Conservation (phyloP, 805 yeast genomes). For the Candida arabinofermentans region DNA sequence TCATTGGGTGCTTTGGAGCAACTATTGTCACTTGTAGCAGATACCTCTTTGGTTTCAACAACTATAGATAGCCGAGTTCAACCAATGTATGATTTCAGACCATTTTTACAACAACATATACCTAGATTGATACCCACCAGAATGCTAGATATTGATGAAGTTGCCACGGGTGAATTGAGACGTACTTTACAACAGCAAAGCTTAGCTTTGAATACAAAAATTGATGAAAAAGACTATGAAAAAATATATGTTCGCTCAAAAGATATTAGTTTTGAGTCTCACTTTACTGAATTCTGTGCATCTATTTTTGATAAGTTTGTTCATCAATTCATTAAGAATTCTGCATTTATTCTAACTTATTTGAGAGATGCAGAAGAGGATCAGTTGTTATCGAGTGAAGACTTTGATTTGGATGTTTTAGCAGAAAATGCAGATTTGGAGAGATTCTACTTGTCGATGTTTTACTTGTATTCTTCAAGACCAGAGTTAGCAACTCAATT, state of each 20-base stretch:
- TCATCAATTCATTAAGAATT: constrained; percentile 52
- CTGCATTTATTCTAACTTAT: constrained; percentile 62
- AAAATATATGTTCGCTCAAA: constrained; percentile 21
- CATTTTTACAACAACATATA: constrained; percentile 60
- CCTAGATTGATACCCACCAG: constrained; percentile 54
- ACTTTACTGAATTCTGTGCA: constrained; percentile 35
- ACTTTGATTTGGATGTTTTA: constrained; percentile 54
- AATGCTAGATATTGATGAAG: constrained; percentile 46
- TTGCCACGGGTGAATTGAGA: constrained; percentile 35
- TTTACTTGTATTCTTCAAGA: constrained; percentile 62
- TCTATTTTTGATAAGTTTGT: constrained; percentile 47
- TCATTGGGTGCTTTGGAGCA: constrained; percentile 70
- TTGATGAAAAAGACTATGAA: constrained; percentile 27
- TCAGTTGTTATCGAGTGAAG: constrained; percentile 52
- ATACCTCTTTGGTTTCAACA: constrained; percentile 34
- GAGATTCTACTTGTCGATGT: constrained; percentile 73
- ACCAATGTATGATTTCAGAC: constrained; percentile 58
- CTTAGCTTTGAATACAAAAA: constrained; percentile 23
- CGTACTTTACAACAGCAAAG: constrained; percentile 25
- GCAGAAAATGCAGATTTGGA: constrained; percentile 82
- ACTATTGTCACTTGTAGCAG: constrained; percentile 57
- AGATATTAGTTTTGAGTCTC: constrained; percentile 20
- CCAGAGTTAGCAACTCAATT: constrained; percentile 53
- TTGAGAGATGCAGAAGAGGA: constrained; percentile 76
- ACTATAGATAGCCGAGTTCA: constrained; percentile 11